Evolutionary conservation across 2,329 filamentous ascomycete species (phyloP).

Genomic region (Penicillium sumatraense): DNA sequence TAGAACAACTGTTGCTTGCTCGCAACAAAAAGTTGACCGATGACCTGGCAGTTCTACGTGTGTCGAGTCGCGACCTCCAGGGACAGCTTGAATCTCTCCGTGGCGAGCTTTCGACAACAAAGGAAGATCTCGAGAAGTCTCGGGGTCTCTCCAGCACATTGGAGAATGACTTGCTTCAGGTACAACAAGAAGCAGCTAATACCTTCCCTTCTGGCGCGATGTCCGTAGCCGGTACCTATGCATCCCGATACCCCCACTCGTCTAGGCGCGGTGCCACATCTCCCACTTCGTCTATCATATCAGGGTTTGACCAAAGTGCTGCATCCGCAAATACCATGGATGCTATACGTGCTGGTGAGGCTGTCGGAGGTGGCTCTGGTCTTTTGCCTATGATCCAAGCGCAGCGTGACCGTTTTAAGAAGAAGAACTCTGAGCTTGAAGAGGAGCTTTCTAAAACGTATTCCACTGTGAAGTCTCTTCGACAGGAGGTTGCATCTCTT

Average conservation of each 20-base stretch:
- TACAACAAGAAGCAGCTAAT: slow-evolving; percentile 84
- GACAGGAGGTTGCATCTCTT: slow-evolving; percentile 86
- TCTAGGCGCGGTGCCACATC: slow-evolving; percentile 74
- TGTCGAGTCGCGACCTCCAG: slow-evolving; percentile 92
- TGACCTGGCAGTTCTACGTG: slow-evolving; percentile 87
- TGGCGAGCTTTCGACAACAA: slow-evolving; percentile 80
- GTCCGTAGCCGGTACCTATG: slow-evolving; percentile 90
- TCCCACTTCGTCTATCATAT: slow-evolving; percentile 97
- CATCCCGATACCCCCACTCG: slow-evolving; percentile 75
- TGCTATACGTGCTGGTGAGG: slow-evolving; percentile 66
- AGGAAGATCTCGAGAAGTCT: slow-evolving; percentile 82
- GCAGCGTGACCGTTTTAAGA: slow-evolving; percentile 97
- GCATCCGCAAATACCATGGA: slow-evolving; percentile 58
- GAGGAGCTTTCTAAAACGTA: slow-evolving; percentile 86
- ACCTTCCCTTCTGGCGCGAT: slow-evolving; percentile 82
- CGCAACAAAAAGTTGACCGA: slow-evolving; percentile 97
- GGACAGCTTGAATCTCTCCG: slow-evolving; percentile 77
- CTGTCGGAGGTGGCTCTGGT: slow-evolving; percentile 76
- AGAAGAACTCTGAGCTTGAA: slow-evolving; percentile 89
- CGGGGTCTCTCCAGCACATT: slow-evolving; percentile 84
- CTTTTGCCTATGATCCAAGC: slow-evolving; percentile 98
- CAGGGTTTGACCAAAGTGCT: slow-evolving; percentile 80
- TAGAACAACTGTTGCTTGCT: slow-evolving; percentile 88
- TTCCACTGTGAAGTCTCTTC: slow-evolving; percentile 78
- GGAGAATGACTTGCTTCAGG: slow-evolving; percentile 85